Conservation (phyloP, 169 alveolate genomes). For the Plasmodium ovale region DNA sequence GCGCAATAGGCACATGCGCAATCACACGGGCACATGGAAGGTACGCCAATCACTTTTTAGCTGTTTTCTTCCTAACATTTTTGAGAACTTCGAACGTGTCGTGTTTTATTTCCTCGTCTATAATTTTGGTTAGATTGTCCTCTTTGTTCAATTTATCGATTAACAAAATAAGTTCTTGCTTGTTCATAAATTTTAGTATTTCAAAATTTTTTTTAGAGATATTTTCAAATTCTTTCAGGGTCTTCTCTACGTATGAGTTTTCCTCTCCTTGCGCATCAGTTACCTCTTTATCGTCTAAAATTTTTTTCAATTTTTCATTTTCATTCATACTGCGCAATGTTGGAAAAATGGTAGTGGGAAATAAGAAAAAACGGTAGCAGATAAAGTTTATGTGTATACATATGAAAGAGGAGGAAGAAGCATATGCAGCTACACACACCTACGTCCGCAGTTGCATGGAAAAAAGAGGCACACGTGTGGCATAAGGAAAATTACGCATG, state of each 20-base stretch:
- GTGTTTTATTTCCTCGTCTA: slow-evolving; percentile 46
- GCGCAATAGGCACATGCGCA: background rate
- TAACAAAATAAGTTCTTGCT: slow-evolving; percentile 77
- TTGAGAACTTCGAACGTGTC: slow-evolving; percentile 38
- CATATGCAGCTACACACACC: background rate
- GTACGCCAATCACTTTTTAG: background rate
- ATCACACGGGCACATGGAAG: background rate
- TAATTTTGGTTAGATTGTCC: slow-evolving; percentile 58
- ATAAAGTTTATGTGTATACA: background rate
- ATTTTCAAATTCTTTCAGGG: slow-evolving; percentile 54
- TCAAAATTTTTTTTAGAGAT: slow-evolving; percentile 77
- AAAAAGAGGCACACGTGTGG: no score
- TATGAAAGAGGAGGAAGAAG: background rate
- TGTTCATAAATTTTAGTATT: slow-evolving; percentile 77
- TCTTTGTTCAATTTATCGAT: slow-evolving; percentile 78
- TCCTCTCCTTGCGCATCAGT: slow-evolving; percentile 49
- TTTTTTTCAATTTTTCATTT: slow-evolving; percentile 76
- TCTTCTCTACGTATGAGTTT: slow-evolving; percentile 51
- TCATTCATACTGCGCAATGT: slow-evolving; percentile 76
- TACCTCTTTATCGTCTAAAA: slow-evolving; percentile 77
- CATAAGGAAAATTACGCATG: no score
- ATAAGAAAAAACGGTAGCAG: no score
- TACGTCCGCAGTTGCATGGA: background rate
- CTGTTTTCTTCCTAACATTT: slow-evolving; percentile 44
- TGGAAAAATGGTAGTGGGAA: no score